These are phyloP conservation scores for Acanthochlamys bracteata DNA, from an alignment of 106 monocot species.

Conservation along the genomic window DNA sequence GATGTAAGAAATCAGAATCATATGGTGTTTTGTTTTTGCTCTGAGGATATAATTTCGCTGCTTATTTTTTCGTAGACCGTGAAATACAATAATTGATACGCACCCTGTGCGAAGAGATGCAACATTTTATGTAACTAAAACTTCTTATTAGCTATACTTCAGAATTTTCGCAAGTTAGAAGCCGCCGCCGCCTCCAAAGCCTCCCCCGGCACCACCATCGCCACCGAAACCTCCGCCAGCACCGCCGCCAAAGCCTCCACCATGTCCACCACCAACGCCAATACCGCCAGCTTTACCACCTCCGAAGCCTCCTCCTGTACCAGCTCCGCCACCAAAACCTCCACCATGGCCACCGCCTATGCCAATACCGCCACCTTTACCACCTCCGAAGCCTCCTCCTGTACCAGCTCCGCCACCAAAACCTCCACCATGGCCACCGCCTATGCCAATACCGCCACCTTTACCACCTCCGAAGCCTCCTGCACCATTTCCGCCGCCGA, in stretches of 20 bases:
- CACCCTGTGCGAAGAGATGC: too few relatives aligned
- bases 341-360: not conserved
- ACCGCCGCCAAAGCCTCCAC: conserved; percentile 9
- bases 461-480: conserved; percentile 11
- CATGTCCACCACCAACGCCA: conserved; percentile 15
- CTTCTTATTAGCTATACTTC: too few relatives aligned
- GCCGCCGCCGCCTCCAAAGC: conserved; percentile 9
- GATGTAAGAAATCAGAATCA: too few relatives aligned
- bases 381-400: not conserved
- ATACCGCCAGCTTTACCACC: conserved; percentile 12
- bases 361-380: conserved; percentile 4
- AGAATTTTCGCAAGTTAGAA: too few relatives aligned
- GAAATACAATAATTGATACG: too few relatives aligned
- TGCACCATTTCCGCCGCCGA: conserved; percentile 8
- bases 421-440: conserved; percentile 10
- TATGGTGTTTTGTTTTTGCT: too few relatives aligned
- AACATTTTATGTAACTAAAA: too few relatives aligned
- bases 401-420: conserved; percentile 5
- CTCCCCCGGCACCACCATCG: conserved; percentile 14
- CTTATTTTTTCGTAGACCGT: too few relatives aligned
- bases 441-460: conserved; percentile 8
- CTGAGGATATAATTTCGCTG: too few relatives aligned
- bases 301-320: conserved; percentile 10
- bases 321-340: not conserved
- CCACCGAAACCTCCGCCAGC: not conserved